Evolutionary conservation across 108 stramenopile species (phyloP), one percentile per base, ranked within the genome.

Genomic region (Nitzschia sp.): DNA sequence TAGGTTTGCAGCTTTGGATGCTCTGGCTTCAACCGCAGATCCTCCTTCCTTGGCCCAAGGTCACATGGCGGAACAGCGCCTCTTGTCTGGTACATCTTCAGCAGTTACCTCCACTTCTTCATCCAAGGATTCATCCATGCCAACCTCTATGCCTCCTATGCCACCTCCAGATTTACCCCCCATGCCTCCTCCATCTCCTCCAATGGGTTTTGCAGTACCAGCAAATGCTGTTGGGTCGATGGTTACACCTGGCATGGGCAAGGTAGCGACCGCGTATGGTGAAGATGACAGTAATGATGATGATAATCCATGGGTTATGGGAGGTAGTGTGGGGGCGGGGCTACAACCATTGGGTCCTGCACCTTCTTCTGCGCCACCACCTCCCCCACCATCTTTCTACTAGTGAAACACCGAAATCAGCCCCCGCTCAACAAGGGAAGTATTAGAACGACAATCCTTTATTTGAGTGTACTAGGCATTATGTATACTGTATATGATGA

Each of bases 1-100:
- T 67, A 59, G 66, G 39, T 79, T 79, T 62, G 65, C 78, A 8
- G 82, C 71, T 21, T 54, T 83, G 57, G 78, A 83, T 63, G 81
- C 70, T 2, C 34, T 80, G 22, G 74, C 65, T 7, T 41, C 29
- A 34, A 34, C 61, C 0, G 22, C 52, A 7, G 34, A 22, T 24
- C n/a, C 41, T 15, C 22, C 29, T 10, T 22, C 51, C 5, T 29
- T 43, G 61, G 70, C n/a, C 5, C 29, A 70, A 20, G 68, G 57
- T 22, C 43, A 48, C 11, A 29, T 29, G 15, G 69, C 69, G 24
- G 69, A 70, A 41, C 10, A 51, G 8, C 46, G 59, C 11, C 34
- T 70, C 21, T 48, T 70, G 10, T 58, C 57, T 1, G 57, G 38
- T 10, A 52, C 42, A 22, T 61, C 52, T 51, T 38, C 51, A 17